Conservation (phyloP, 805 yeast species). For the Kodamaea nitidulidarum region DNA sequence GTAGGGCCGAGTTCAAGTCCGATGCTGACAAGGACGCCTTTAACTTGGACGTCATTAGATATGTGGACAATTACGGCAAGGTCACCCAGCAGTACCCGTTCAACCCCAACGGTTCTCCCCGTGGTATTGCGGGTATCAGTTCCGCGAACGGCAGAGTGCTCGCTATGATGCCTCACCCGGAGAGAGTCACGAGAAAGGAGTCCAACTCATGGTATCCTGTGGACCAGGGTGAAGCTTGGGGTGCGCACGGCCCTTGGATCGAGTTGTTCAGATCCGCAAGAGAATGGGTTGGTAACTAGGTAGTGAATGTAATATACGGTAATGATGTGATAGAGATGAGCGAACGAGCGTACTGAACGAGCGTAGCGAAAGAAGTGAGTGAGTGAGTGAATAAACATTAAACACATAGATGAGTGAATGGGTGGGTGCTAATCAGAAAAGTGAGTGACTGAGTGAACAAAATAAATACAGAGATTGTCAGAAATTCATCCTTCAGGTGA, state of each 20-base stretch:
- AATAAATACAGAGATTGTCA: no score
- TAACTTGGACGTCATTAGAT: conserved; percentile 61
- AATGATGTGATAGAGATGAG: no score
- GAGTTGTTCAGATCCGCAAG: conserved; percentile 89
- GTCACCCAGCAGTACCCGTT: conserved; percentile 80
- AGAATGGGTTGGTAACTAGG: conserved; percentile 93
- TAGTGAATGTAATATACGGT: no score
- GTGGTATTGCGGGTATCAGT: conserved; percentile 88
- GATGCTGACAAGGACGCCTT: conserved; percentile 45
- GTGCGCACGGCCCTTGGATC: conserved; percentile 92
- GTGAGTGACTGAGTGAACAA: no score
- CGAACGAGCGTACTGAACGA: no score
- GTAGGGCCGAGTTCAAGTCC: conserved; percentile 70
- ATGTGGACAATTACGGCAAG: conserved; percentile 87
- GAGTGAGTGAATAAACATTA: no score
- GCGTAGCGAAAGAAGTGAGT: no score
- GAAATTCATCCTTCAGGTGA: no score
- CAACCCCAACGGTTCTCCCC: conserved; percentile 95
- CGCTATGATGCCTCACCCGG: conserved; percentile 99
- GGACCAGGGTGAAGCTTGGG: conserved; percentile 56
- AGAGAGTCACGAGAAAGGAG: conserved; percentile 84
- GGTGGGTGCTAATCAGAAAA: no score
- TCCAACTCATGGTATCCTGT: conserved; percentile 87
- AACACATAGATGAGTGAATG: no score
- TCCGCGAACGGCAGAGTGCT: conserved; percentile 91